Evolutionary conservation across 2,329 filamentous ascomycete genomes (phyloP).

Genomic region (Fusarium robinianum): DNA sequence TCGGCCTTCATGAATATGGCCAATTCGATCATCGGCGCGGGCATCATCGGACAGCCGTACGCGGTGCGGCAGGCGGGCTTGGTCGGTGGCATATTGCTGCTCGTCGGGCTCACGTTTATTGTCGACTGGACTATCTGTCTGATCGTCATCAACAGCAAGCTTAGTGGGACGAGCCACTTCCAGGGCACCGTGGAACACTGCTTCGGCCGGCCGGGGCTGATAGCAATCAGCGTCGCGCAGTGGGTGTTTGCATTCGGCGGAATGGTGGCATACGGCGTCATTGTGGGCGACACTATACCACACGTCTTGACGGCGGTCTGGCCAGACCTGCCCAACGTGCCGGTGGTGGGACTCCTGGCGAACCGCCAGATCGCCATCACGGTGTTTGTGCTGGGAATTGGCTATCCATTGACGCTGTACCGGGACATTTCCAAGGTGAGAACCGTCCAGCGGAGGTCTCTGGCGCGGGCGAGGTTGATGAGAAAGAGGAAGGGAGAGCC

Average conservation of each 20-base stretch:
- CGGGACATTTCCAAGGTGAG: slow-evolving; percentile 93
- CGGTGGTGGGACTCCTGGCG: slow-evolving; percentile 80
- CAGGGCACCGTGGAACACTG: slow-evolving; percentile 96
- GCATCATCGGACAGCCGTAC: slow-evolving; percentile 86
- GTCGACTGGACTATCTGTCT: slow-evolving; percentile 98
- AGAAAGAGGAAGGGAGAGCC: no score
- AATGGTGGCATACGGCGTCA: slow-evolving; percentile 98
- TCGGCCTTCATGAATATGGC: slow-evolving; percentile 99
- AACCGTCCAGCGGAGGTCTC: no score
- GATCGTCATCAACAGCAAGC: slow-evolving; percentile 96
- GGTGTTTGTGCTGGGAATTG: slow-evolving; percentile 83
- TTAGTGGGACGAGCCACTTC: slow-evolving; percentile 91
- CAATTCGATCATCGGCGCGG: slow-evolving; percentile 89
- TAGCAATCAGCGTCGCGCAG: slow-evolving; percentile 88
- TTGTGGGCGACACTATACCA: slow-evolving; percentile 94
- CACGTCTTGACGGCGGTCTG: slow-evolving; percentile 84
- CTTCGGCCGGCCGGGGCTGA: slow-evolving; percentile 83
- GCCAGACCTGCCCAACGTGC: slow-evolving; percentile 71
- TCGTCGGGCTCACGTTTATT: slow-evolving; percentile 77
- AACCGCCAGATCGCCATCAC: slow-evolving; percentile 84
- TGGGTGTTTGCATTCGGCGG: slow-evolving; percentile 99
- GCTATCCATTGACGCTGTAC: slow-evolving; percentile 90
- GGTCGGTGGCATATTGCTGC: slow-evolving; percentile 74
- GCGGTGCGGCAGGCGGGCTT: slow-evolving; percentile 93
- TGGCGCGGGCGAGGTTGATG: no score